Base-by-base conservation (phyloP, 2,329 filamentous ascomycete species). In the Cadophora sp. region DNA sequence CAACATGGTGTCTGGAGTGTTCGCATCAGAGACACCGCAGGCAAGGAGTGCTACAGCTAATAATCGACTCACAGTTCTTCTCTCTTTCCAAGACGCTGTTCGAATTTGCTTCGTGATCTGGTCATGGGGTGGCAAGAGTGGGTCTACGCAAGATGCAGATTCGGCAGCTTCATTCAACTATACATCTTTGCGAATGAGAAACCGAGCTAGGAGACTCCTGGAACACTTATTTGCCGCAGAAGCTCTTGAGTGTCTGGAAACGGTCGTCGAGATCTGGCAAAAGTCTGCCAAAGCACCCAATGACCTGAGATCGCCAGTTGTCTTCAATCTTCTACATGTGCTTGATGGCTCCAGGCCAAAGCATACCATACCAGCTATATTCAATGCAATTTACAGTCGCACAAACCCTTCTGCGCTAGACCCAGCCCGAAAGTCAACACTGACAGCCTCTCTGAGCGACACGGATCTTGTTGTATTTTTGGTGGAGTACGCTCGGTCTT, bases 61-160 rank as follows among this genome's bases (percentile, higher is more conserved):
- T 75, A 95, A 96, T 73, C 88, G 95, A 55, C 84, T 99, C 24
- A 98, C 96, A 0, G 95, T 99, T 22, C 84, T 97, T 51, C 84
- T 99, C n/a, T 96, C 94, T 13, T 97, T 99, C 77, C 95, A 98
- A 78, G 96, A 99, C 77, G 93, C 94, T 0, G 93, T 98, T 66
- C 89, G 93, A 27, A 92, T 97, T 59, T 97, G 94, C 78, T 96
- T 97, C 77, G 88, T 85, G 14, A 97, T 99, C 62, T 99, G 96
- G 96, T 92, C 92, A 0, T 99, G 96, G 95, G 93, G 86, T 16
- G 86, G 91, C 6, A 87, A 90, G 75, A 89, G 90, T 73, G 81
- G 84, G 20, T 79, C 78, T 8, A 79, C 81, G 24, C 87, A 91
- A 64, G 91, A 97, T 75, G 76, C 82, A 0, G 84, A 85, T 36